Evolutionary conservation across 257 asterid species (phyloP), one percentile per base, ranked within the genome.

Genomic region (Plectranthus barbatus): DNA sequence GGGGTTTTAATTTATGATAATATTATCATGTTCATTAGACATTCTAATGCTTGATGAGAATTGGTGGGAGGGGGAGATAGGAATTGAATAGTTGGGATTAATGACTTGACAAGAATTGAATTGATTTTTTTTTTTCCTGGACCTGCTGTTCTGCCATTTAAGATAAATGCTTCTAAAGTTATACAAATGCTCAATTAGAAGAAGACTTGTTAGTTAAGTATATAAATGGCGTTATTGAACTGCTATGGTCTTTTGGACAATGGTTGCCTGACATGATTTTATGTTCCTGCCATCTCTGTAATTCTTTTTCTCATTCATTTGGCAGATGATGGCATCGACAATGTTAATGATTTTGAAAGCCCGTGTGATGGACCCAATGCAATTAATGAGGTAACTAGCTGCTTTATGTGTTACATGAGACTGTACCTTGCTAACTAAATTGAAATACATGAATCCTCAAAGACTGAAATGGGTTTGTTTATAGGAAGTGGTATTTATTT

Each of bases 261-360:
- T 64, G 60, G 13, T 46, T 40, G 37, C 63, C 58, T 60, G 42
- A 37, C 53, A 44, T 17, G 49, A 40, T 33, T 47, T 55, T 23
- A 42, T 63, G 46, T 23, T 55, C 50, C 47, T 59, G 54, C 12
- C 55, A 33, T 24, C 21, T 20, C 26, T 42, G 14, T 36, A 26
- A 13, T 60, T 14, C n/a, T 57, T 46, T 49, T 52, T 65, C 37
- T 52, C 10, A 12, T 39, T 73, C 23, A 10, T 45, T 47, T 66
- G 73, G 72, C 78, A 84, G 86, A 76, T 36, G 84, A 81, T 56
- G 86, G 60, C 45, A 59, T 48, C 64, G 66, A 61, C 65, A 36
- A 60, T 60, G 64, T 39, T 58, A 71, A 54, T 52, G 74, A 71
- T 53, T 13, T 46, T 40, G 69, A 68, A 73, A 60, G 19, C 53